Conservation (phyloP, 495 filamentous ascomycete species). For the Hyaloscypha finlandica region DNA sequence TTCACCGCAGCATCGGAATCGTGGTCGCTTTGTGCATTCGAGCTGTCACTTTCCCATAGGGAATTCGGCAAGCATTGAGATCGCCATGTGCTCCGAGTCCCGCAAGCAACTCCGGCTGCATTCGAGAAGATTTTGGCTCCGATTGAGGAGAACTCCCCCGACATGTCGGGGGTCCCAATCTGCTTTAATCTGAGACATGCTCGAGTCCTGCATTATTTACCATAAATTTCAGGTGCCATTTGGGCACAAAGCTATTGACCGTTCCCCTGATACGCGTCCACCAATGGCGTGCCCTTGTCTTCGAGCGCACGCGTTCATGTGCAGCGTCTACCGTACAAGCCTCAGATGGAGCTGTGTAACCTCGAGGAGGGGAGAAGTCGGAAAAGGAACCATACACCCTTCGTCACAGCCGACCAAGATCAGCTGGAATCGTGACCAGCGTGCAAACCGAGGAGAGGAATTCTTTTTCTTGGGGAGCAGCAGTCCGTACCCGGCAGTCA, state of each 20-base stretch:
- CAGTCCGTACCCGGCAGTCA: background rate
- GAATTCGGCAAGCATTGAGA: conserved; percentile 15
- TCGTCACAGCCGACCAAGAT: conserved; percentile 1
- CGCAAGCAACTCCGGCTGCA: background rate
- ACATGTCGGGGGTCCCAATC: background rate
- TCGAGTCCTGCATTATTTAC: background rate
- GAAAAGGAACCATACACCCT: conserved; percentile 14
- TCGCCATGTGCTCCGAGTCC: conserved; percentile 17
- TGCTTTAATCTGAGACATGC: conserved; percentile 1
- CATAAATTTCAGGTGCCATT: background rate
- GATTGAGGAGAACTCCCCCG: background rate
- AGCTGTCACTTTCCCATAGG: conserved; percentile 25
- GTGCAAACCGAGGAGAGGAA: background rate
- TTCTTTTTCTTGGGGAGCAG: background rate
- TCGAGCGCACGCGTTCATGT: background rate
- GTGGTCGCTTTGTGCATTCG: conserved; percentile 4
- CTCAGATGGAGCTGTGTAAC: conserved; percentile 7
- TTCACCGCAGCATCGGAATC: conserved; percentile 6
- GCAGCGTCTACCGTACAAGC: conserved; percentile 3
- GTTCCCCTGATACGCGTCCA: conserved; percentile 1
- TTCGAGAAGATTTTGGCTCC: background rate
- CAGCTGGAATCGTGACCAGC: background rate
- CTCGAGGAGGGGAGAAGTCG: background rate
- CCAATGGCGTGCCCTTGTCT: conserved; percentile 3
- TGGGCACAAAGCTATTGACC: background rate